A percentile compares a stretch with the other conserved stretches of the same genome.
Conservation (phyloP, 805 yeast species). For the Metschnikowia drakensbergensis region DNA sequence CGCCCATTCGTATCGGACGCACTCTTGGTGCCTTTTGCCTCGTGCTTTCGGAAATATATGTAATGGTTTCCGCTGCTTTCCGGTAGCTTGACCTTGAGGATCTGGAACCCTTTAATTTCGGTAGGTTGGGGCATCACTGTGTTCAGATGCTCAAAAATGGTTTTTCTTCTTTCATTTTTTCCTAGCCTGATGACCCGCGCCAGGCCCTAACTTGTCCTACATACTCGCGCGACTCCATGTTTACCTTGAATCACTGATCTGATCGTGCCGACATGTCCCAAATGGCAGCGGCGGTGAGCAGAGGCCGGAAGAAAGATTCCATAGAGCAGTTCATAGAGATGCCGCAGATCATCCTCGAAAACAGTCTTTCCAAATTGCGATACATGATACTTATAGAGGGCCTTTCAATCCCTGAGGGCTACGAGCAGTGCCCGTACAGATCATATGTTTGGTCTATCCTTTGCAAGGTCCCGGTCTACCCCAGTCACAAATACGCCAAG, state of each 20-base stretch:
- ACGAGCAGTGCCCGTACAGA: constrained; percentile 62
- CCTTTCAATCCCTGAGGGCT: constrained; percentile 37
- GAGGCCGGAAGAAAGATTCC: constrained; percentile 48
- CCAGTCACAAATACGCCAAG: constrained; percentile 52
- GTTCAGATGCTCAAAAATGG: neutral
- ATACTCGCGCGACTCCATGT: constrained; percentile 3
- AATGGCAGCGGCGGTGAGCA: constrained; percentile 5
- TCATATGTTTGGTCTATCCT: constrained; percentile 79
- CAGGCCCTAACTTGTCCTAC: neutral
- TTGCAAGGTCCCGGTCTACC: constrained; percentile 56
- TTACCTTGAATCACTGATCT: neutral
- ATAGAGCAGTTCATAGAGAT: constrained; percentile 48
- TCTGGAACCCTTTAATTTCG: constrained; percentile 57
- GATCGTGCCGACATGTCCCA: constrained; percentile 1
- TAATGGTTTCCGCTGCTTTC: constrained; percentile 46
- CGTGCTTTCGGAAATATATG: constrained; percentile 64
- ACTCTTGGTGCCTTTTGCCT: constrained; percentile 32
- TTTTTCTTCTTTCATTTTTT: constrained; percentile 2
- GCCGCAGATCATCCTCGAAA: constrained; percentile 43
- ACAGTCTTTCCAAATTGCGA: constrained; percentile 48
- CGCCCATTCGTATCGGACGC: constrained; percentile 25
- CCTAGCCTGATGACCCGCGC: constrained; percentile 5
- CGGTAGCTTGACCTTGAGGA: constrained; percentile 47
- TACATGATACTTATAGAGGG: constrained; percentile 43
- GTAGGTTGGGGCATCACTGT: constrained; percentile 11